Evolutionary conservation across 2,329 filamentous ascomycete species (phyloP), one percentile per base, ranked within the genome.

Genomic region (Fusarium papillatum): DNA sequence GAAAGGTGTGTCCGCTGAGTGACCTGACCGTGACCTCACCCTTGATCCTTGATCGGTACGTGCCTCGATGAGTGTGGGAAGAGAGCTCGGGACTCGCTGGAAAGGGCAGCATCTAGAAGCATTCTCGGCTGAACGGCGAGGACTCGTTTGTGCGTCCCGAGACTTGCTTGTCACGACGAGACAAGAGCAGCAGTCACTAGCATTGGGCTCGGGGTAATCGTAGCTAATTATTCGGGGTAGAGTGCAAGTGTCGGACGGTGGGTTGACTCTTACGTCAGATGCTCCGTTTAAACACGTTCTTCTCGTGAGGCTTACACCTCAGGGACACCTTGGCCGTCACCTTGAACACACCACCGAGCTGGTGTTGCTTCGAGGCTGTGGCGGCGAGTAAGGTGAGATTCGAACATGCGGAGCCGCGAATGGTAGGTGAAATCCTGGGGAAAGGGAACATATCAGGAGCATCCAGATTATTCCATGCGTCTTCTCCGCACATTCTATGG

Each of bases 181-280:
- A 48, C 43, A 50, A 34, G 31, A 46, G 24, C 11, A 38, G 24
- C n/a, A 22, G 41, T 60, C n/a, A 14, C 34, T 31, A n/a, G 59
- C 16, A 55, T 50, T 57, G 50, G 10, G 48, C 60, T 66, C 24
- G 53, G 39, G 48, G 39, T 69, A 62, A 66, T 66, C 39, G 60
- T 31, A 57, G 17, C 48, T 22, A 70, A 66, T 61, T 61, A 73
- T 66, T 69, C 39, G 31, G 22, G 60, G 65, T 38, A 61, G 60
- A 68, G 67, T 41, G 61, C 55, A 59, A 62, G 66, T 61, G 46
- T 64, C 38, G 26, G 50, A 60, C n/a, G 60, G 71, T 74, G 63
- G 59, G 19, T 73, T 70, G 69, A 72, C 71, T 68, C 57, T 71
- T 72, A 77, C 65, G 67, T 71, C 75, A 71, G 73, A 62, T 75